Base-by-base conservation (phyloP, 2,329 filamentous ascomycete genomes). In the Scedosporium dehoogii region DNA sequence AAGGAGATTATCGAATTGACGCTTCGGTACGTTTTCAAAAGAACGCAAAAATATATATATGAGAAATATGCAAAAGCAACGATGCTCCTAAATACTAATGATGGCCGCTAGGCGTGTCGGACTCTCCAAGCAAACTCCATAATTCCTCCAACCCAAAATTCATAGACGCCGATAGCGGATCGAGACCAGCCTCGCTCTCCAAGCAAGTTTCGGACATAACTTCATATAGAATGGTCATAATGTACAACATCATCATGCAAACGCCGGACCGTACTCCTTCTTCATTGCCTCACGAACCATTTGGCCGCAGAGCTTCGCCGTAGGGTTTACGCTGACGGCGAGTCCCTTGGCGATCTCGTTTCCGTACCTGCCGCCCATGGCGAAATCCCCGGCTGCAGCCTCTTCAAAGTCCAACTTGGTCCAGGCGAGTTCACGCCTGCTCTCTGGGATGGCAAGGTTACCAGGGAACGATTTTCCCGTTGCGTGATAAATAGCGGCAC, bases 221-320 rank as follows among this genome's bases (percentile, higher is more conserved):
- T 44, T 27, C 42, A 65, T 57, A 56, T 46, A 64, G 53, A 44
- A 21, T 23, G n/a, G 27, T 27, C 5, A 55, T 48, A 38, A 44
- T 10, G 23, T 27, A 18, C 16, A 59, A 23, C 9, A 56, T 61
- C 48, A 61, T 44, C 68, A 69, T 33, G 75, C 75, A 69, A 78
- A 80, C 9, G 73, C 76, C n/a, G 78, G 75, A 0, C 82, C 83
- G 67, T 86, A 87, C 70, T 89, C 86, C 72, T 84, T 86, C 75
- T 80, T 86, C 84, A 89, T 85, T 58, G 85, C 86, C 73, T 88
- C 84, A 59, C 82, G 80, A 44, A 89, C 86, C 70, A 89, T 89
- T 68, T 86, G 80, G 1, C 86, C 86, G 69, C 86, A 89, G 53
- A 89, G 74, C 74, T 88, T 89, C 2, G 86, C 85, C 16, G 84